Conservation (phyloP, 768 basidiomycete species). For the Leucosporidium creatinivorum region DNA sequence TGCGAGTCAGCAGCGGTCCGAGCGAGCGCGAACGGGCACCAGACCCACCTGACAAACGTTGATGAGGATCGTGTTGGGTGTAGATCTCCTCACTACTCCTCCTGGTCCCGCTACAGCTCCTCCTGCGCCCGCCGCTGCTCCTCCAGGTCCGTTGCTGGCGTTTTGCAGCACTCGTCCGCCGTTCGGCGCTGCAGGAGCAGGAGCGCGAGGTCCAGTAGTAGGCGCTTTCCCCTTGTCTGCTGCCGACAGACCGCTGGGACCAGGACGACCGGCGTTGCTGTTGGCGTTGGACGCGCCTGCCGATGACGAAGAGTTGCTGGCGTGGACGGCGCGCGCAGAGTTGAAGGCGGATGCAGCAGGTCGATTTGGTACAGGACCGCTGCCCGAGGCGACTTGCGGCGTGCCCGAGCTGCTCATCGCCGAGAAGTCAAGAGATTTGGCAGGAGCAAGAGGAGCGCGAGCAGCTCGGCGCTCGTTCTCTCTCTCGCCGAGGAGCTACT, state of each 20-base stretch:
- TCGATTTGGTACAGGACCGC: no score
- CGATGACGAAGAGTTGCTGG: no score
- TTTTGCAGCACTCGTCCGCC: neutral
- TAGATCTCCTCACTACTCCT: neutral
- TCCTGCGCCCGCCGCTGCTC: neutral
- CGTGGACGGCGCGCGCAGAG: no score
- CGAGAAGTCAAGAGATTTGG: no score
- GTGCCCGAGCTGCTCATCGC: no score
- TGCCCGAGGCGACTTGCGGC: no score
- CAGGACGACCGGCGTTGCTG: neutral
- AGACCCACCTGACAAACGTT: conserved; percentile 23
- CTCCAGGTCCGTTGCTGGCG: neutral
- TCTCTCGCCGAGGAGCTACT: no score
- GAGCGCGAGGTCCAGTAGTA: neutral
- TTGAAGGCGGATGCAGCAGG: no score
- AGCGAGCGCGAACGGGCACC: neutral
- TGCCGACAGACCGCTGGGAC: neutral
- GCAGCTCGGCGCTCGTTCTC: no score
- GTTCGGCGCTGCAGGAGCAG: neutral
- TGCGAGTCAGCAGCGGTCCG: no score
- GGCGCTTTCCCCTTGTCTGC: neutral
- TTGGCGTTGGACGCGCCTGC: neutral
- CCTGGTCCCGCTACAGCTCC: conserved; percentile 1
- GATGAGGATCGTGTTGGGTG: conserved; percentile 26
- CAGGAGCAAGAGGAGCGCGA: no score